Base-by-base conservation (phyloP, 345 rosid genomes). In the Populus alba region DNA sequence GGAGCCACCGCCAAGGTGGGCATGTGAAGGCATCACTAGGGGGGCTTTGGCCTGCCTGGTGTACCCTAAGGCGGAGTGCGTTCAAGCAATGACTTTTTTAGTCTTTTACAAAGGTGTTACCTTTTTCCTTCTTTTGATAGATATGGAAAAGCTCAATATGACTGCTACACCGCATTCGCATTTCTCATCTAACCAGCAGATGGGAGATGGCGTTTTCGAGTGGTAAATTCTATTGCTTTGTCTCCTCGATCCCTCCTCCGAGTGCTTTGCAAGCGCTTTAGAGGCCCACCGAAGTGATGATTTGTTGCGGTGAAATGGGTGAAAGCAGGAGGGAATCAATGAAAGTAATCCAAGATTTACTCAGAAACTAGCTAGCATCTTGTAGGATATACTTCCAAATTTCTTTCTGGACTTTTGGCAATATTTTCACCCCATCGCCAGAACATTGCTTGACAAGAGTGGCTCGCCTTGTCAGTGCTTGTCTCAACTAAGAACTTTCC, bases 31-130 rank as follows among this genome's bases (percentile, higher is more conserved):
- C 49, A 59, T 27, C 77, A 72, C 39, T 59, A 8, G 7, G n/a
- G 8, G 8, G 47, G 23, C 68, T 74, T 47, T 66, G 81, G 78
- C 75, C 63, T 79, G 23, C 49, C 77, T 70, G 77, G 43, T 57
- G 81, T 77, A 65, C 68, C 81, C 80, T 76, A 27, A 79, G 84
- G 77, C 87, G 84, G 85, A 78, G 80, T 84, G 87, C 82, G 84
- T 84, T 88, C 89, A 85, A 77, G 81, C 82, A 47, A 75, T 80
- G 80, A 80, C 92, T 87, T 43, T 87, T 41, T 43, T 43, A 43
- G 47, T 43, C 47, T 43, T 86, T 89, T 84, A 73, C 88, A 82
- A 85, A 87, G 87, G 77, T 68, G 72, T 5, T 27, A 38, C 18
- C 86, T 86, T 86, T 83, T 87, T 76, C n/a, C 82, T 67, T 70